phyloP scores from a whole-genome alignment of 495 filamentous ascomycete species.

The Penicillium bialowiezense region DNA sequence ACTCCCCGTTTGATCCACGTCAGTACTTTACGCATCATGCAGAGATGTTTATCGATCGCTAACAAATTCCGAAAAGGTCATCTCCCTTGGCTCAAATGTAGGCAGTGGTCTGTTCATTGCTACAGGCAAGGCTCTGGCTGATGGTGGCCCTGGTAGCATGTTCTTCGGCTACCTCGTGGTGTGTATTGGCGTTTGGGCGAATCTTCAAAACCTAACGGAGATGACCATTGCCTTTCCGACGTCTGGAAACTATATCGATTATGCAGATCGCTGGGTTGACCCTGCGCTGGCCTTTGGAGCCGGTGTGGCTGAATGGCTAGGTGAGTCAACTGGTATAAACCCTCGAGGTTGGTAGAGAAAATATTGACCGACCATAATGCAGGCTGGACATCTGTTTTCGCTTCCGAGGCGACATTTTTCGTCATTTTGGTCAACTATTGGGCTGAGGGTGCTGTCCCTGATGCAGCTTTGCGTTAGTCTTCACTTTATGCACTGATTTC shows the following conservation, averaged over 20 bases:
- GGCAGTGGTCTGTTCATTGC: slow-evolving; percentile 31
- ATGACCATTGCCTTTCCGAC: slow-evolving; percentile 33
- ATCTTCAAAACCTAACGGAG: slow-evolving; percentile 26
- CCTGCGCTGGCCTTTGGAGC: slow-evolving; percentile 30
- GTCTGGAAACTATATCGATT: slow-evolving; percentile 31
- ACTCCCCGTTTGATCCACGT: neutral
- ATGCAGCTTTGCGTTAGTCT: too few species aligned
- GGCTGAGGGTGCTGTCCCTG: too few species aligned
- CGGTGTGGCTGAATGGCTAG: slow-evolving; percentile 28
- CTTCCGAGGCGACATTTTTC: too few species aligned
- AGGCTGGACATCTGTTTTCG: too few species aligned
- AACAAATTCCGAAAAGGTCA: slow-evolving; percentile 17
- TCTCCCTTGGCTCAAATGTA: slow-evolving; percentile 26
- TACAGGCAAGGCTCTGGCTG: slow-evolving; percentile 21
- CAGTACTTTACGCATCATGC: too few species aligned
- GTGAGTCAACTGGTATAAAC: too few species aligned
- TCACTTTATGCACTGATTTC: too few species aligned
- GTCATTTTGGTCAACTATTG: too few species aligned
- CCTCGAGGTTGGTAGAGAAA: too few species aligned
- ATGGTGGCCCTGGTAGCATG: slow-evolving; percentile 27
- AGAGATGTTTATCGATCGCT: neutral
- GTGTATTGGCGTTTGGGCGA: slow-evolving; percentile 26
- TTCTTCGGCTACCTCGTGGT: slow-evolving; percentile 24
- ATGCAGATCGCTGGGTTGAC: slow-evolving; percentile 32
- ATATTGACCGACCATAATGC: too few species aligned